Conservation (phyloP, 2,329 filamentous ascomycete species). For the Epichloe elymi region DNA sequence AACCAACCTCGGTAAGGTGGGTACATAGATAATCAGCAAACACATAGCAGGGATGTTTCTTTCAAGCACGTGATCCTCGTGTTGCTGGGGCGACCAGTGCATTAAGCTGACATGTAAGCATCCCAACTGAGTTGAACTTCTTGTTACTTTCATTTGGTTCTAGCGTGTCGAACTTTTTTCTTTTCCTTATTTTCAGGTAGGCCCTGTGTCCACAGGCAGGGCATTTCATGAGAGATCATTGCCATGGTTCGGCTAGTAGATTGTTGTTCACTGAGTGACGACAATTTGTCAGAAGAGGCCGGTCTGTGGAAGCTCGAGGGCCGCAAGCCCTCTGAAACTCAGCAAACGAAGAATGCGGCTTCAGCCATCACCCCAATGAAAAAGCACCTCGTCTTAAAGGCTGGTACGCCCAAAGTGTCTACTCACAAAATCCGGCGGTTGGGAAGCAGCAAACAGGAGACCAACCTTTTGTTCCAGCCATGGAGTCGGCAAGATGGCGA, state of each 20-base stretch:
- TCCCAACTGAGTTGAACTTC: no score
- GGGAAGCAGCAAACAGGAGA: constrained; percentile 8
- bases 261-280: background rate
- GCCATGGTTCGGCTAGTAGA: background rate
- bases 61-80: no score
- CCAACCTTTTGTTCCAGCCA: constrained; percentile 18
- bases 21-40: no score
- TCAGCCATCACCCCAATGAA: constrained; percentile 1
- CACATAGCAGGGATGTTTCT: no score
- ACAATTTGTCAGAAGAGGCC: background rate
- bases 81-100: no score
- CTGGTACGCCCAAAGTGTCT: constrained; percentile 11
- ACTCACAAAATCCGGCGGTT: constrained; percentile 20
- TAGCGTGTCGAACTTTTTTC: no score
- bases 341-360: background rate
- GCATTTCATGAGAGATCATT: background rate
- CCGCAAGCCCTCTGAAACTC: background rate
- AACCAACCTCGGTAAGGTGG: no score
- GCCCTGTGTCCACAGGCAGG: background rate
- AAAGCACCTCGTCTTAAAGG: constrained; percentile 13
- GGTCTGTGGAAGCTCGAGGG: background rate
- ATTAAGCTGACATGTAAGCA: no score
- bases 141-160: no score
- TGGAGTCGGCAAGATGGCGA: constrained; percentile 16
- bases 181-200: background rate